Base-by-base conservation (phyloP, 2,329 filamentous ascomycete genomes). In the Talaromyces sp. region DNA sequence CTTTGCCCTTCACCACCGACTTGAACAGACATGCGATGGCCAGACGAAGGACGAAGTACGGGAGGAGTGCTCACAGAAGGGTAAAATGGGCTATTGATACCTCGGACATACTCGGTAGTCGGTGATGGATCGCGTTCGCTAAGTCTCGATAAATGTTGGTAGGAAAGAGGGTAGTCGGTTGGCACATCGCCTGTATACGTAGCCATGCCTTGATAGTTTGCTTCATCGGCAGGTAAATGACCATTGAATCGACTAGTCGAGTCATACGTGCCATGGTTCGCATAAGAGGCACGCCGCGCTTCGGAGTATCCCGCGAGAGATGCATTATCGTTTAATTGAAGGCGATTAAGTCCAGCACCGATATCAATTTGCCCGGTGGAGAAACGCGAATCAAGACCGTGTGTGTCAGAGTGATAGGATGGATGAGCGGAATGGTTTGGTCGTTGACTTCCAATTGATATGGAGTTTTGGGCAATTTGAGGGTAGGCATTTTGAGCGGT, bases 41-140 rank as follows among this genome's bases (percentile, higher is more conserved):
- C 75, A 29, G 79, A 76, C 32, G 78, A 73, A 62, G 77, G 73
- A 66, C 80, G 72, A 68, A 79, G 68, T 13, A 68, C 71, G 7
- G 78, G 73, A 2, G 79, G 77, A 26, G 75, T 81, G 50, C 77
- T 75, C 7, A 75, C 69, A 4, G 76, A 73, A 2, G 79, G 74
- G 65, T 83, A 82, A 64, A 79, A 78, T 0, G 75, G 70, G 60
- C 72, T 75, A 17, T 73, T 73, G 24, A 81, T 75, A 10, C 43
- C 59, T 62, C 80, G 78, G 31, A 77, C 73, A 58, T 78, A 79
- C 21, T 81, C 78, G 7, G 75, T 75, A 3, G 81, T 78, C 9
- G 79, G 78, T 35, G 75, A 70, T 2, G 79, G 74, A 24, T 76
- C 80, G 49, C 75, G 76, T 21, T 76, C 77, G 26, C 72, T 75